These are phyloP conservation scores for Yamadazyma buinensis DNA, from an alignment of 1,139 yeast genomes.

Conservation along the genomic window DNA sequence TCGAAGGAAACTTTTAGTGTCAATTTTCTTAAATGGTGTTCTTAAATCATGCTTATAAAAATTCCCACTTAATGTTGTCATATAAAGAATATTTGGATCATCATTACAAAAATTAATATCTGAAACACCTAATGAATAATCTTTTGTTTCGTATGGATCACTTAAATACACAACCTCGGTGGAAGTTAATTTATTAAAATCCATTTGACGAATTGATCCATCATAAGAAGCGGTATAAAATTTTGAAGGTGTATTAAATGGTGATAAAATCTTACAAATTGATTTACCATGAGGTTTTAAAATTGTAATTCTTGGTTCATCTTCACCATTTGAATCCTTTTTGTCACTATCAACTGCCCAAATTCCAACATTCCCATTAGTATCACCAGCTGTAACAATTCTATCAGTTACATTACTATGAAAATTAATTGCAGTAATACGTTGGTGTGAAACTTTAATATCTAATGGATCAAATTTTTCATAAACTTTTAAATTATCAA, in stretches of 20 bases:
- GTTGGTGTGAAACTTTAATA: slow-evolving; percentile 64
- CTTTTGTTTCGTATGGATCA: slow-evolving; percentile 42
- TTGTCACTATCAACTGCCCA: slow-evolving; percentile 64
- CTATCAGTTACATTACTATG: slow-evolving; percentile 69
- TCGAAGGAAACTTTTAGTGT: slow-evolving; percentile 40
- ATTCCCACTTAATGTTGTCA: slow-evolving; percentile 77
- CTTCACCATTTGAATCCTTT: slow-evolving; percentile 23
- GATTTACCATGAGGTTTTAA: slow-evolving; percentile 76
- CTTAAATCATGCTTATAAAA: slow-evolving; percentile 71
- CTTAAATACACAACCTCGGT: slow-evolving; percentile 53
- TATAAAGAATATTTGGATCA: slow-evolving; percentile 50
- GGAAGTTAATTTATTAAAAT: slow-evolving; percentile 57
- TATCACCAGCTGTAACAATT: slow-evolving; percentile 81
- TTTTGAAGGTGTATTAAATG: slow-evolving; percentile 46
- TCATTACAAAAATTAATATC: slow-evolving; percentile 55
- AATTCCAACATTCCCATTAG: slow-evolving; percentile 77
- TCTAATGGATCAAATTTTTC: slow-evolving; percentile 64
- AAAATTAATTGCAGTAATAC: slow-evolving; percentile 70
- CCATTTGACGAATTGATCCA: slow-evolving; percentile 74
- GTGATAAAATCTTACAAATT: slow-evolving; percentile 60
- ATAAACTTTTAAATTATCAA: slow-evolving; percentile 48
- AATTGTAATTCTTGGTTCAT: slow-evolving; percentile 55
- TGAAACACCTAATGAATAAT: slow-evolving; percentile 49
- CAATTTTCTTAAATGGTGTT: slow-evolving; percentile 29
- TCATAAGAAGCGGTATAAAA: slow-evolving; percentile 78